Conservation (phyloP, 1,139 yeast genomes). For the Dujonia santamariae region DNA sequence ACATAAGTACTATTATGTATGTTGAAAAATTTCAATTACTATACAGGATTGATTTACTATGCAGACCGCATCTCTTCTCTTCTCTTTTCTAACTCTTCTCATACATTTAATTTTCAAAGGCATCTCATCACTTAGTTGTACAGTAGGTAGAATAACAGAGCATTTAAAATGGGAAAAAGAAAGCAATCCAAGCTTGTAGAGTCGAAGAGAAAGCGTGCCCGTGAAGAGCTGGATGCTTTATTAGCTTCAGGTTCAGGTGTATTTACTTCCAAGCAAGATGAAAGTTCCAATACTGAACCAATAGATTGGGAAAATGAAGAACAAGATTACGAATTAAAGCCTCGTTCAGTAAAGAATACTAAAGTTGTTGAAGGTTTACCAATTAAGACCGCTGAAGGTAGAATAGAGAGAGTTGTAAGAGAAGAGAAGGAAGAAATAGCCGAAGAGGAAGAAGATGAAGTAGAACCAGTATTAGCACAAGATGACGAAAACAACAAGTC, state of each 20-base stretch:
- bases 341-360: constrained; percentile 40
- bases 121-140: constrained; percentile 3
- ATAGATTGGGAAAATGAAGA: constrained; percentile 58
- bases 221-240: constrained; percentile 43
- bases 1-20: no score
- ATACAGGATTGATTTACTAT: no score
- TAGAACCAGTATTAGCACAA: constrained; percentile 11
- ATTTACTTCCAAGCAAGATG: constrained; percentile 15
- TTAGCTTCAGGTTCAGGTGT: constrained; percentile 41
- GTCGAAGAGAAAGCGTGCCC: constrained; percentile 46
- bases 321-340: constrained; percentile 64
- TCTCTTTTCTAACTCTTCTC: no score
- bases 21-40: no score
- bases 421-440: constrained; percentile 27
- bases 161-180: constrained; percentile 43
- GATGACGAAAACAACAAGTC: constrained; percentile 15
- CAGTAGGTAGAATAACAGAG: not conserved
- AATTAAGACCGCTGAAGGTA: constrained; percentile 70
- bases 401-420: constrained; percentile 58
- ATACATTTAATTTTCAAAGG: no score
- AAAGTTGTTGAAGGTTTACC: constrained; percentile 74
- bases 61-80: no score
- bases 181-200: constrained; percentile 40
- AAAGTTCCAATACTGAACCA: constrained; percentile 10
- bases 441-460: constrained; percentile 18